Evolutionary conservation across 2,329 filamentous ascomycete genomes (phyloP).

Genomic region (Trichoderma gracile): DNA sequence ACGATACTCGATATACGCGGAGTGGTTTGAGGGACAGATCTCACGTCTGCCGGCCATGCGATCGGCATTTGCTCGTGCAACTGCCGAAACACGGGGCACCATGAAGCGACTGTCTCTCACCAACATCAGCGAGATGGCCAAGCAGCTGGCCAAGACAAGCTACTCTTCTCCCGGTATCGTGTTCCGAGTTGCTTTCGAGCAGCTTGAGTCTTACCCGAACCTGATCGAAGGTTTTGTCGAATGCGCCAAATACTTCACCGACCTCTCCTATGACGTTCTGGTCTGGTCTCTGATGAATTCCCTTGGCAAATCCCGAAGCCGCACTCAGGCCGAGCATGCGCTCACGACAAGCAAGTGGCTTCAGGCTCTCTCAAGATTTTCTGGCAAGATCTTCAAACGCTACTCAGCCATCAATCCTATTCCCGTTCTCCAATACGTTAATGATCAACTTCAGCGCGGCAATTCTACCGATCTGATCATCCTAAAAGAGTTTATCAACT

Average conservation of each 20-base stretch:
- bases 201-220: conserved; percentile 93
- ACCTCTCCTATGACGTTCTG: conserved; percentile 87
- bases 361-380: conserved; percentile 84
- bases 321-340: conserved; percentile 62
- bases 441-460: conserved; percentile 75
- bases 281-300: conserved; percentile 88
- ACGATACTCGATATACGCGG: conserved; percentile 86
- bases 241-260: conserved; percentile 90
- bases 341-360: conserved; percentile 88
- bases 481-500: conserved; percentile 82
- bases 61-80: conserved; percentile 73
- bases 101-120: conserved; percentile 88
- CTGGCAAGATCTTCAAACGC: conserved; percentile 83
- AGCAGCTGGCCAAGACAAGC: conserved; percentile 87
- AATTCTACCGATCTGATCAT: conserved; percentile 92
- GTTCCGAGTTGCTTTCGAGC: conserved; percentile 82
- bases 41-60: conserved; percentile 77
- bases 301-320: conserved; percentile 62
- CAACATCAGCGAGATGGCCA: conserved; percentile 82
- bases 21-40: conserved; percentile 82
- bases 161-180: conserved; percentile 88
- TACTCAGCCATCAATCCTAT: conserved; percentile 81
- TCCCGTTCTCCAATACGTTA: conserved; percentile 87
- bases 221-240: conserved; percentile 93
- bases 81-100: conserved; percentile 76